Base-by-base conservation (phyloP, 1,139 yeast genomes). In the Ogataea hybrid region DNA sequence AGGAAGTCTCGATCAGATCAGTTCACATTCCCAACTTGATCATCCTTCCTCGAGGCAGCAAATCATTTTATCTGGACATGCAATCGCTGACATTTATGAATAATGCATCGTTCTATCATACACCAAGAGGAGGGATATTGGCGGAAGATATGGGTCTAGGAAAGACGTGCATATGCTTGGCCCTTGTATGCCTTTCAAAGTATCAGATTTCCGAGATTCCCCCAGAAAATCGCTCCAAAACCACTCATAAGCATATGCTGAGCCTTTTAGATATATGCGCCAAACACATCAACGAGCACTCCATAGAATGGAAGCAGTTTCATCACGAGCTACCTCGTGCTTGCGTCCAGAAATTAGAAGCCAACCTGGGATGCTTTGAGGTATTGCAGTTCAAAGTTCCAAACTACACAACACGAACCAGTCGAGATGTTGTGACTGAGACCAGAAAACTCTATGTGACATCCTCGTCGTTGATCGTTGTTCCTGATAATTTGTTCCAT, bases 131-230 rank as follows among this genome's bases (percentile, higher is more conserved):
- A 12, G 90, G 89, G 0, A 79, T 83, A 2, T 62, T 83, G 10
- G 87, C 87, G 0, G 90, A 83, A 50, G 81, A 81, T 71, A 83
- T 83, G 89, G 90, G 89, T 0, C 62, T 81, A 14, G 90, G 90
- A 0, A 83, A 83, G 56, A 82, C 89, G 0, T 67, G 79, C 32
- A 82, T 83, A 4, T 81, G 87, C 51, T 59, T 83, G 15, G 79
- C 84, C 6, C 64, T 83, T 35, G 69, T 82, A 0, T 74, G 83
- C 49, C 55, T 73, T 7, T 75, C 88, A 0, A 77, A 73, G 48
- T 65, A 61, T 53, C 83, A 81, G 41, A 56, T 71, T 5, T 68
- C 85, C 0, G 57, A 61, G 30, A 61, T 70, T 5, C n/a, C 84
- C 85, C 37, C 25, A 6, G 36, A 35, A 20, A 40, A 59, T 22